phyloP scores from a whole-genome alignment of 2,329 filamentous ascomycete species.

The Celoporthe dispersa region DNA sequence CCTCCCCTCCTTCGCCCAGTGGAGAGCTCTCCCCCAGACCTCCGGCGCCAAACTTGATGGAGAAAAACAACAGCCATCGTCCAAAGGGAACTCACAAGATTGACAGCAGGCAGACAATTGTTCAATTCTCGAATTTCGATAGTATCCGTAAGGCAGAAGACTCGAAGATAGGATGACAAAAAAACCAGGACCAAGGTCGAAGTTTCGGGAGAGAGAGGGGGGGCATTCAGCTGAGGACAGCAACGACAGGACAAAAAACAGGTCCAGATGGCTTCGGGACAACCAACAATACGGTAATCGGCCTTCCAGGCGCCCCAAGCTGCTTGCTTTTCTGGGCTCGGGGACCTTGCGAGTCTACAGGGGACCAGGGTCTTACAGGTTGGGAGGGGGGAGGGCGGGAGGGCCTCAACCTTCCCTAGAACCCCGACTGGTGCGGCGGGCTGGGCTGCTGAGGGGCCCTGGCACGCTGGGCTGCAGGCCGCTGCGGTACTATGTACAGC shows the following conservation, averaged over 20 bases:
- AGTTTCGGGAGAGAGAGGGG: not conserved
- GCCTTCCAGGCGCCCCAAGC: not conserved
- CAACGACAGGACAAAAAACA: not conserved
- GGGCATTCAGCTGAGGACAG: not conserved
- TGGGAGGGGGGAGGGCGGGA: not conserved
- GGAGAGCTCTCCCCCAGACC: conserved; percentile 5
- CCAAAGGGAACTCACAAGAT: not conserved
- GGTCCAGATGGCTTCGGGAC: not conserved
- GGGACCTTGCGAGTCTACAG: not conserved
- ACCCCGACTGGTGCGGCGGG: conserved; percentile 1
- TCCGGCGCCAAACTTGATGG: conserved; percentile 11
- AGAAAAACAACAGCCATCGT: too few species aligned
- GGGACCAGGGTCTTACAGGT: not conserved
- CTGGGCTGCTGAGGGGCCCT: not conserved
- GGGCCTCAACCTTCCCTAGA: not conserved
- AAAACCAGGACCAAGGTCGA: not conserved
- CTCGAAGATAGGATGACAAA: not conserved
- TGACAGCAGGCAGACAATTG: not conserved
- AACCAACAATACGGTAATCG: conserved; percentile 4
- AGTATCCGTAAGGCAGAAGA: not conserved
- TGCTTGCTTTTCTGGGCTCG: conserved; percentile 1
- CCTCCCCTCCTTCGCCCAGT: not conserved
- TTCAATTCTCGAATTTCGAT: not conserved
- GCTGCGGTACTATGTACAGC: not conserved
- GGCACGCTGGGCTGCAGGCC: not conserved